phyloP scores from a whole-genome alignment of 1,139 yeast species.

The Blastobotrys serpentis region DNA sequence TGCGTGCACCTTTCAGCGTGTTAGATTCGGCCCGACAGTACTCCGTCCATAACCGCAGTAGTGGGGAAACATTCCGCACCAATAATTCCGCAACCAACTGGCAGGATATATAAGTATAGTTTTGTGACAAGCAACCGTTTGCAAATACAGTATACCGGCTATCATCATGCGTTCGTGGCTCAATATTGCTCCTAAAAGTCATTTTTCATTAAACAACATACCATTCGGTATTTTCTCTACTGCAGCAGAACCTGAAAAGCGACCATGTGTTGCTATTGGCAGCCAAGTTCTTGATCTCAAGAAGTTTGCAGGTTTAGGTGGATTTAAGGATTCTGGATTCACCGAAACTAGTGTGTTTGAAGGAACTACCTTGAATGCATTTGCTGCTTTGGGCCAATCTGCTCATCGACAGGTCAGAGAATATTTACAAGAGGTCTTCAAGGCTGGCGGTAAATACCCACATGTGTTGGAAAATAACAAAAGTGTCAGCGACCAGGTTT shows the following conservation, averaged over 20 bases:
- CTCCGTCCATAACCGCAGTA: not conserved
- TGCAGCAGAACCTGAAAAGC: slow-evolving; percentile 15
- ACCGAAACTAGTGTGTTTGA: slow-evolving; percentile 18
- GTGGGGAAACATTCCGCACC: slow-evolving; percentile 8
- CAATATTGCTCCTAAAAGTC: slow-evolving; percentile 20
- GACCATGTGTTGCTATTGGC: slow-evolving; percentile 28
- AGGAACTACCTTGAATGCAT: slow-evolving; percentile 24
- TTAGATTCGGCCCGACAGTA: not conserved
- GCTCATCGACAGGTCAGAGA: slow-evolving; percentile 23
- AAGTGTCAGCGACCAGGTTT: slow-evolving; percentile 13
- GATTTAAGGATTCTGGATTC: slow-evolving; percentile 18
- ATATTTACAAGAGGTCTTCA: slow-evolving; percentile 26
- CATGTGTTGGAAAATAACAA: slow-evolving; percentile 24
- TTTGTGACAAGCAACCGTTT: no score
- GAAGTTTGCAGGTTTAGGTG: slow-evolving; percentile 21
- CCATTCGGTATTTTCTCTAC: slow-evolving; percentile 29
- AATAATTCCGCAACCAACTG: not conserved
- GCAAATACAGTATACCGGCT: no score
- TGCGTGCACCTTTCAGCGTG: no score
- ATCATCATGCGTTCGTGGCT: slow-evolving; percentile 19
- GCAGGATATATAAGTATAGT: no score
- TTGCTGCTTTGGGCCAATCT: slow-evolving; percentile 28
- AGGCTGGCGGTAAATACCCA: slow-evolving; percentile 21
- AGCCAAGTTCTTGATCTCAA: slow-evolving; percentile 25
- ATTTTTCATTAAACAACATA: slow-evolving; percentile 26